phyloP scores from a whole-genome alignment of 2,329 filamentous ascomycete species.

The Diplodia intermedia region DNA sequence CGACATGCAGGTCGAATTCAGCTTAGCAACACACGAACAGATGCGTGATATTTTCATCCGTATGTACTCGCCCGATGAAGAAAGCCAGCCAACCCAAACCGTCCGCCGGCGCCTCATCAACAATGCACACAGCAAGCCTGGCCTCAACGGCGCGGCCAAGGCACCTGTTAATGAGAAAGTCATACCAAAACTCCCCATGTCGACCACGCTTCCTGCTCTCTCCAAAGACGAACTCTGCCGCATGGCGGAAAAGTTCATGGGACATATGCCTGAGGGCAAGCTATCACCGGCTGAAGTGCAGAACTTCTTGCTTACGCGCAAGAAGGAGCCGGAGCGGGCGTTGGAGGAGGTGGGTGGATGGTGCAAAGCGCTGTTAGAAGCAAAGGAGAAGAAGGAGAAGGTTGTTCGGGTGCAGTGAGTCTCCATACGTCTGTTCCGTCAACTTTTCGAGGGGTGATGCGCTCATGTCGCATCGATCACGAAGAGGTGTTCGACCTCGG shows the following conservation, averaged over 20 bases:
- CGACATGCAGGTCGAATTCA: slow-evolving; percentile 70
- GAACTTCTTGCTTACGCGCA: slow-evolving; percentile 59
- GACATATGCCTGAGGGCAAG: slow-evolving; percentile 52
- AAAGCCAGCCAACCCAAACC: not conserved
- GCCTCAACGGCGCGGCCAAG: not conserved
- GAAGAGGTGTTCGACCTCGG: not conserved
- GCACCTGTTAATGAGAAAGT: not conserved
- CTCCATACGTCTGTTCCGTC: not conserved
- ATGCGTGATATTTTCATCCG: slow-evolving; percentile 53
- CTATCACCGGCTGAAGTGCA: slow-evolving; percentile 63
- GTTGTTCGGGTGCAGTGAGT: slow-evolving; percentile 33
- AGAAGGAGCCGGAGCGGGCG: slow-evolving; percentile 57
- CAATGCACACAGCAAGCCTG: not conserved
- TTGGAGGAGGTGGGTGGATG: slow-evolving; percentile 54
- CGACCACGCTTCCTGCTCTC: not conserved
- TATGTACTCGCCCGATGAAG: slow-evolving; percentile 44
- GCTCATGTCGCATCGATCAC: not conserved
- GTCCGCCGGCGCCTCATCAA: not conserved
- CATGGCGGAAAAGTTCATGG: slow-evolving; percentile 56
- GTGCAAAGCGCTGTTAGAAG: slow-evolving; percentile 47
- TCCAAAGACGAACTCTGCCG: slow-evolving; percentile 40
- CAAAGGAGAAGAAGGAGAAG: slow-evolving; percentile 42
- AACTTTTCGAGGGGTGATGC: not conserved
- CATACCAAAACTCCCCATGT: not conserved
- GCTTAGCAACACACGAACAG: slow-evolving; percentile 51